Percentiles rank a stretch among this genome's conserved stretches.
These are phyloP conservation scores for Pestalotiopsis sp. DNA, from an alignment of 2,329 filamentous ascomycete species.

Conservation along the genomic window DNA sequence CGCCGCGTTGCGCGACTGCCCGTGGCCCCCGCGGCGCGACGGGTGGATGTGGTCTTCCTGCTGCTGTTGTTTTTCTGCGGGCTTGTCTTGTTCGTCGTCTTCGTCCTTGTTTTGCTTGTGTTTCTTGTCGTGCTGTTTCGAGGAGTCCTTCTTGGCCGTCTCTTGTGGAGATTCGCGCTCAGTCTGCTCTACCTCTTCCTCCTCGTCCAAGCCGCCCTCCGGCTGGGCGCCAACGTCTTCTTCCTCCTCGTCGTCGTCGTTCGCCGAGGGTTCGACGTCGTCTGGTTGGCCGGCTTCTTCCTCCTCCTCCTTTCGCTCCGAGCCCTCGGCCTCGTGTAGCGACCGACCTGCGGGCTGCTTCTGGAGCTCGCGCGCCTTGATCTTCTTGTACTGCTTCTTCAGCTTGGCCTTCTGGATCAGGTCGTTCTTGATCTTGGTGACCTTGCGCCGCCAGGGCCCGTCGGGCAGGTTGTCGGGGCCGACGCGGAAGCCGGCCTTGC, in stretches of 20 bases:
- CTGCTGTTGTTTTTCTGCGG: not conserved
- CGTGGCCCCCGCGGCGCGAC: conserved; percentile 15
- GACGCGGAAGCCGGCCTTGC: conserved; percentile 76
- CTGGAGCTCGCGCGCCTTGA: conserved; percentile 59
- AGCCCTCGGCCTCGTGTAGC: conserved; percentile 32
- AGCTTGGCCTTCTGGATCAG: conserved; percentile 91
- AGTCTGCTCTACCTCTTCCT: not conserved
- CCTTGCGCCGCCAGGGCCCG: conserved; percentile 83
- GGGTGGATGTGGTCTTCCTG: not conserved
- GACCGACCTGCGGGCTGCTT: conserved; percentile 7
- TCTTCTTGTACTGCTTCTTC: conserved; percentile 87
- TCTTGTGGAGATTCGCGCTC: not conserved
- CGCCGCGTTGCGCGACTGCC: conserved; percentile 33
- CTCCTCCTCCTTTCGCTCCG: conserved; percentile 31
- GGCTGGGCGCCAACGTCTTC: conserved; percentile 15
- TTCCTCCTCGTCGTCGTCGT: conserved; percentile 24
- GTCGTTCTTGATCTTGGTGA: conserved; percentile 84
- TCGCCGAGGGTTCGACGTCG: too few species aligned
- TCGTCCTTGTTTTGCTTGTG: not conserved
- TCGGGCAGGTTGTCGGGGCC: conserved; percentile 90
- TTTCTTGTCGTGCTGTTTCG: conserved; percentile 22
- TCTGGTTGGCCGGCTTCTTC: conserved; percentile 36
- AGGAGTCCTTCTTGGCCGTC: conserved; percentile 10
- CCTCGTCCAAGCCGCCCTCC: conserved; percentile 20
- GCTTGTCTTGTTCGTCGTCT: not conserved